Evolutionary conservation across 257 asterid genomes (phyloP).

Genomic region (Ligustrum vulgare): DNA sequence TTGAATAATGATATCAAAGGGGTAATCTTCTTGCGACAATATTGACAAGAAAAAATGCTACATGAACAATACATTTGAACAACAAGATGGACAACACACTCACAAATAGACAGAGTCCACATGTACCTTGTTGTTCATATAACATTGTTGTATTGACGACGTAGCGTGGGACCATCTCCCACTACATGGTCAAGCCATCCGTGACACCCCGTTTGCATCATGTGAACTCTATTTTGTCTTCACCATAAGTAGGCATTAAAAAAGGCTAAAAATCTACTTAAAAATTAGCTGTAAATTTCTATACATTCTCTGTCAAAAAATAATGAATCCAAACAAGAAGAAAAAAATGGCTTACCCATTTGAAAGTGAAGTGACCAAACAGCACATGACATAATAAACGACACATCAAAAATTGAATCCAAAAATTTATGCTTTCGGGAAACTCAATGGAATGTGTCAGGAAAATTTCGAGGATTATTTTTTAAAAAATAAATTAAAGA

Average conservation of each 20-base stretch:
- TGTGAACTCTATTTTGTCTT: conserved; percentile 43
- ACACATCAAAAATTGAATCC: conserved; percentile 32
- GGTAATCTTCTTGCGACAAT: too few relatives aligned
- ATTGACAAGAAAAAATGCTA: too few relatives aligned
- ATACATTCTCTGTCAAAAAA: conserved; percentile 15
- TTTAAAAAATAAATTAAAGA: not conserved
- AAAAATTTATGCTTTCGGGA: conserved; percentile 8
- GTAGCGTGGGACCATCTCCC: conserved; percentile 23
- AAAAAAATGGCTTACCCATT: conserved; percentile 5
- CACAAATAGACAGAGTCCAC: too few relatives aligned
- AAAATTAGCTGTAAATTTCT: conserved; percentile 3
- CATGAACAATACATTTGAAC: too few relatives aligned
- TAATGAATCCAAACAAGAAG: conserved; percentile 16
- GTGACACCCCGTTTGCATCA: conserved; percentile 45
- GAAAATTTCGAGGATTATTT: not conserved
- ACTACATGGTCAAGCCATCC: conserved; percentile 29
- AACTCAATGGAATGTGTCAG: conserved; percentile 19
- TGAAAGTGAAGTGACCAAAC: conserved; percentile 37
- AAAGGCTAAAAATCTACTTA: not conserved
- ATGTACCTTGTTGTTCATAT: too few relatives aligned
- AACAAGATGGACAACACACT: too few relatives aligned
- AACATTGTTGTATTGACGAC: too few relatives aligned
- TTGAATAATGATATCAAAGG: too few relatives aligned
- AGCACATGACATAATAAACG: conserved; percentile 39
- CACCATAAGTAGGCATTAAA: not conserved